Percentiles rank a stretch among this genome's conserved stretches.
These are phyloP conservation scores for Populus pruinosa DNA, from an alignment of 345 rosid genomes.

Conservation along the genomic window DNA sequence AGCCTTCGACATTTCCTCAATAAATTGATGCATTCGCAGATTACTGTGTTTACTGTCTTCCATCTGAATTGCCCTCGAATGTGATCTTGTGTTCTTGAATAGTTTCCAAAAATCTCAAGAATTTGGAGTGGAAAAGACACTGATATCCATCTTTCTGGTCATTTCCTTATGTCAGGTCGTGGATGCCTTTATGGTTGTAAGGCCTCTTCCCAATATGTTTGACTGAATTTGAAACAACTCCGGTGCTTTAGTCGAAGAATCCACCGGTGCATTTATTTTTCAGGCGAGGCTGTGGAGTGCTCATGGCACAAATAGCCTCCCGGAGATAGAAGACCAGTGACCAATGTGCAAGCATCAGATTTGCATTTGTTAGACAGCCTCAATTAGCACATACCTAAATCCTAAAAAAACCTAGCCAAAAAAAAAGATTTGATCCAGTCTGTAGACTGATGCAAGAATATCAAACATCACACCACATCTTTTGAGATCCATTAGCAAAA, in stretches of 20 bases:
- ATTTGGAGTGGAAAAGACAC: not conserved
- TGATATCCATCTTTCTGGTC: not conserved
- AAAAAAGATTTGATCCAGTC: no score
- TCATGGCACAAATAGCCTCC: not conserved
- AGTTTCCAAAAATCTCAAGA: not conserved
- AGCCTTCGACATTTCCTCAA: slow-evolving; percentile 12
- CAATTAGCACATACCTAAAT: not conserved
- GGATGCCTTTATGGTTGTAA: slow-evolving; percentile 84
- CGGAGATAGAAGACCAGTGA: not conserved
- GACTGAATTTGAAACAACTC: slow-evolving; percentile 26
- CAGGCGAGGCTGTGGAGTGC: not conserved
- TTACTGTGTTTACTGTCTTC: not conserved
- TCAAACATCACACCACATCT: not conserved
- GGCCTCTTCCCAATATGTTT: slow-evolving; percentile 92
- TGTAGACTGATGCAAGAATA: not conserved
- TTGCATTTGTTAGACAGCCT: not conserved
- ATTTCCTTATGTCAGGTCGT: slow-evolving; percentile 57
- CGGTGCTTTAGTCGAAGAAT: not conserved
- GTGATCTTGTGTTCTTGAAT: not conserved
- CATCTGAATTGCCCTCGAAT: not conserved
- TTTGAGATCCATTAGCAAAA: not conserved
- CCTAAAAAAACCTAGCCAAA: no score
- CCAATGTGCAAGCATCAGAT: not conserved
- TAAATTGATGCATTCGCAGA: not conserved
- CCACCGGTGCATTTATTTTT: not conserved